These are phyloP conservation scores for Plasmodium fragile DNA, from an alignment of 169 alveolate genomes.

Conservation along the genomic window DNA sequence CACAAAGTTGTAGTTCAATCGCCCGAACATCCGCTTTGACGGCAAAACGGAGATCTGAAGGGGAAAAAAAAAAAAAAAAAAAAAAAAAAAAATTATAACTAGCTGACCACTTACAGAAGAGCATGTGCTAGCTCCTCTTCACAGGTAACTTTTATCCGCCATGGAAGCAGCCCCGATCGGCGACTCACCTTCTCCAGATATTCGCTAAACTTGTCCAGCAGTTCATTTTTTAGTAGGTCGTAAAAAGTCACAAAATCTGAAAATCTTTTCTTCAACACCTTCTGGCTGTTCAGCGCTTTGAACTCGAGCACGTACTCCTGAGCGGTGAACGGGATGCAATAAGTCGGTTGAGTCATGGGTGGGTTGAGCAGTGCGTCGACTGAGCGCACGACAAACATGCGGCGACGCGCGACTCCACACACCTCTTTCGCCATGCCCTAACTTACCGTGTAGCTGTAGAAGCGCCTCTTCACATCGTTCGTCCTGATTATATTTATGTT, in stretches of 20 bases:
- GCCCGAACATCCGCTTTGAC: conserved; percentile 43
- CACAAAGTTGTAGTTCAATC: conserved; percentile 44
- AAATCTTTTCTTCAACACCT: conserved; percentile 44
- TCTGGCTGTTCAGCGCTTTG: conserved; percentile 60
- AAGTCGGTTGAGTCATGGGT: background rate
- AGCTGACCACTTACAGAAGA: background rate
- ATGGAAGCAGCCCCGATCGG: background rate
- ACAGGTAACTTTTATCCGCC: background rate
- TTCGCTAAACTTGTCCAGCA: conserved; percentile 25
- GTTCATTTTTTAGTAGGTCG: conserved; percentile 31
- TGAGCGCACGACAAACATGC: background rate
- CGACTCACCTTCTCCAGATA: conserved; percentile 28
- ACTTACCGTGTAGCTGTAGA: conserved; percentile 59
- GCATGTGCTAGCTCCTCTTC: too few species aligned
- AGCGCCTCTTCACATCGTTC: conserved; percentile 44
- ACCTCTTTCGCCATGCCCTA: background rate
- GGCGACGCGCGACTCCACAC: background rate
- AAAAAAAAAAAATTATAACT: background rate
- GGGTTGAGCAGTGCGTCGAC: background rate
- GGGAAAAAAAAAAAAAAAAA: background rate
- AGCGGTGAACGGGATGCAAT: background rate
- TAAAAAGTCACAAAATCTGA: conserved; percentile 54
- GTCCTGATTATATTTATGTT: conserved; percentile 43
- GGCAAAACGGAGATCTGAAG: conserved; percentile 43
- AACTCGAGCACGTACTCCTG: conserved; percentile 66